Conservation (phyloP, 2,329 filamentous ascomycete species). For the Pseudogymnoascus verrucosus region DNA sequence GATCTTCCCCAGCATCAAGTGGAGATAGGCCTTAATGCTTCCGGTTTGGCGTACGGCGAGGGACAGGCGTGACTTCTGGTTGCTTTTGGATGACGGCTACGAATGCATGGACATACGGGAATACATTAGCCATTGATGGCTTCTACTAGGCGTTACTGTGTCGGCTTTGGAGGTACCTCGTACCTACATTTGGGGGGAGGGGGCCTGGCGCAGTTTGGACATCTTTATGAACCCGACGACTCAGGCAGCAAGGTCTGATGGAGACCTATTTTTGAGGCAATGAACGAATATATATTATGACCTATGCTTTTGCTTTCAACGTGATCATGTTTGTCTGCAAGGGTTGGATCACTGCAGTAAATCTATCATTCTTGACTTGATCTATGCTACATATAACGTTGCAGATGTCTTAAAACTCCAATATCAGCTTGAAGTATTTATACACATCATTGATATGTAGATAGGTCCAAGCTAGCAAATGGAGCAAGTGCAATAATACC, state of each 20-base stretch:
- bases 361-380: neutral
- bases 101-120: neutral
- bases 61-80: neutral
- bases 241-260: neutral
- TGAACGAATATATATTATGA: neutral
- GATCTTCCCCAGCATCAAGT: slow-evolving; percentile 45
- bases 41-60: neutral
- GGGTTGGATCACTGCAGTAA: neutral
- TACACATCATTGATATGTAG: neutral
- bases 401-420: neutral
- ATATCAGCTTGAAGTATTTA: too few relatives aligned
- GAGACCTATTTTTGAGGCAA: neutral
- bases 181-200: neutral
- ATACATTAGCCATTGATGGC: neutral
- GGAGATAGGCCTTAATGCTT: slow-evolving; percentile 36
- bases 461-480: neutral
- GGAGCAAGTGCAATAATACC: neutral
- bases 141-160: slow-evolving; percentile 2
- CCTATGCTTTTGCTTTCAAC: neutral
- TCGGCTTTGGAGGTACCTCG: neutral
- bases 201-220: neutral
- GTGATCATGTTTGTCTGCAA: neutral
- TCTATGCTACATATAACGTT: neutral
- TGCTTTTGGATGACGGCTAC: neutral
- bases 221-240: neutral